A percentile compares a stretch with the other conserved stretches of the same genome.
Conservation (phyloP, 225 moss, liverwort and hornwort genomes). For the Bryum argenteum region DNA sequence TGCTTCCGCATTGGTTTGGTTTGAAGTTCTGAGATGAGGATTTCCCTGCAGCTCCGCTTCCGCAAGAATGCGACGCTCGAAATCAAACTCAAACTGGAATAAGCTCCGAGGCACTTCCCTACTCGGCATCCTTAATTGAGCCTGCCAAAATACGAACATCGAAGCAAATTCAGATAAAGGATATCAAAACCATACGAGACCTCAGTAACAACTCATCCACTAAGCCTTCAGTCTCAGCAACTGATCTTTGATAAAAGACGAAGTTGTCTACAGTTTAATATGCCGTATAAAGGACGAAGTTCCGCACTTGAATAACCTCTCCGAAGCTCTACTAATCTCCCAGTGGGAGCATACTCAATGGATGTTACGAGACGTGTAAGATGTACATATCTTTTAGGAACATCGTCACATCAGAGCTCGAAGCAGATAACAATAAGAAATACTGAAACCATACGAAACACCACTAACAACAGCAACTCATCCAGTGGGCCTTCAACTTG, state of each 20-base stretch:
- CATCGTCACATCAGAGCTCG: conserved; percentile 18
- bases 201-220: neutral
- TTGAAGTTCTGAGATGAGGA: conserved; percentile 38
- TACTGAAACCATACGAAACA: neutral
- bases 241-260: conserved; percentile 1
- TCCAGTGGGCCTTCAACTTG: neutral
- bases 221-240: neutral
- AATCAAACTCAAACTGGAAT: conserved; percentile 88
- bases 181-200: neutral
- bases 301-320: neutral
- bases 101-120: conserved; percentile 87
- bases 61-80: conserved; percentile 90
- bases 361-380: no score
- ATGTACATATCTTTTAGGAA: no score
- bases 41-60: conserved; percentile 74
- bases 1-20: conserved; percentile 55
- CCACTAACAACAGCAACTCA: neutral
- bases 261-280: neutral
- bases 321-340: neutral
- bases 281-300: neutral
- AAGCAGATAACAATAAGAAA: neutral
- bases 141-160: conserved; percentile 41
- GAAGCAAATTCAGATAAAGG: no score
- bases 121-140: conserved; percentile 68
- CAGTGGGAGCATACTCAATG: neutral